Evolutionary conservation across 129 eudicot species (phyloP).

Genomic region (Centella asiatica): DNA sequence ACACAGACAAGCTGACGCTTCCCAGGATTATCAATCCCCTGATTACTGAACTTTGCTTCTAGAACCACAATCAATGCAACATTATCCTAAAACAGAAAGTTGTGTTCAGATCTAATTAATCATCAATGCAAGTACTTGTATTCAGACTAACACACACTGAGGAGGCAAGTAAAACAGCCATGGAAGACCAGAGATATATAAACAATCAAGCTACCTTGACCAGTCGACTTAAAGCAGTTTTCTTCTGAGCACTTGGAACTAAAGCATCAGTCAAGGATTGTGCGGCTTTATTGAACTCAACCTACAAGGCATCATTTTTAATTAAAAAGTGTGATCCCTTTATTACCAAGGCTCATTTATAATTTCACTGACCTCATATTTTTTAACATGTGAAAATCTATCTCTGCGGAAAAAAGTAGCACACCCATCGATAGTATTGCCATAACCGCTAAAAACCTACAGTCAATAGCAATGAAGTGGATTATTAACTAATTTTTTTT

Average conservation of each 20-base stretch:
- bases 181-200: background rate
- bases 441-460: slow-evolving; percentile 63
- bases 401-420: slow-evolving; percentile 97
- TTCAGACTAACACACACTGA: background rate
- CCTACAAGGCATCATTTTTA: slow-evolving; percentile 32
- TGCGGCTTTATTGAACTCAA: slow-evolving; percentile 98
- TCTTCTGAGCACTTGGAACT: slow-evolving; percentile 84
- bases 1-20: slow-evolving; percentile 98
- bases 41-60: slow-evolving; percentile 87
- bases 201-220: slow-evolving; percentile 52
- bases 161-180: background rate
- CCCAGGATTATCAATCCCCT: slow-evolving; percentile 71
- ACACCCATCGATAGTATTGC: slow-evolving; percentile 72
- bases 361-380: slow-evolving; percentile 59
- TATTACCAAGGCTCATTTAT: background rate
- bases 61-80: slow-evolving; percentile 88
- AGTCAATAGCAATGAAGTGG: slow-evolving; percentile 9
- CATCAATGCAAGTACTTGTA: background rate
- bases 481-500: slow-evolving; percentile 1
- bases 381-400: slow-evolving; percentile 88
- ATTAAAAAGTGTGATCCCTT: background rate
- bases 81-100: slow-evolving; percentile 56
- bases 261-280: slow-evolving; percentile 91
- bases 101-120: background rate
- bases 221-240: slow-evolving; percentile 70